phyloP scores from a whole-genome alignment of 2,329 filamentous ascomycete genomes.

The Phialocephala subalpina region DNA sequence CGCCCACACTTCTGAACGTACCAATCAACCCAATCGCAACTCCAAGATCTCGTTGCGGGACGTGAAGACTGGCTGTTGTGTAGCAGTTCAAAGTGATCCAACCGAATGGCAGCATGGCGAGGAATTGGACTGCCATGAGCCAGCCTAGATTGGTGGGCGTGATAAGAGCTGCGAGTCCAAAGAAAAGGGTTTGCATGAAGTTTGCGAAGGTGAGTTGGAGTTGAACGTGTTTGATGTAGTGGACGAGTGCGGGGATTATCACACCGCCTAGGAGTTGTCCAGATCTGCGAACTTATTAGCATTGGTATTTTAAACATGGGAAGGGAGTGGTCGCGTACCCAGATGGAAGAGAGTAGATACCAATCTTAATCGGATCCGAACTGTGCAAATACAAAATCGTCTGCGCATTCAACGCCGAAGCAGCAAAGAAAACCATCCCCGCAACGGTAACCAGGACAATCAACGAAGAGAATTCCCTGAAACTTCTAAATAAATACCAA shows the following conservation, averaged over 20 bases:
- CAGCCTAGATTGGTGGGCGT: conserved; percentile 28
- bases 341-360: conserved; percentile 25
- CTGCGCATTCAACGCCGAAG: conserved; percentile 32
- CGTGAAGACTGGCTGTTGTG: conserved; percentile 54
- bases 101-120: conserved; percentile 42
- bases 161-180: conserved; percentile 28
- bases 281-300: conserved; percentile 1
- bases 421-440: conserved; percentile 52
- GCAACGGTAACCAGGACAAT: conserved; percentile 50
- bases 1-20: conserved; percentile 53
- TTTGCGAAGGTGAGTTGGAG: conserved; percentile 45
- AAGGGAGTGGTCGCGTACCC: conserved; percentile 20
- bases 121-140: conserved; percentile 43
- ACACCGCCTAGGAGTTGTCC: conserved; percentile 31
- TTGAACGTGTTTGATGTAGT: conserved; percentile 48
- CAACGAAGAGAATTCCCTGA: conserved; percentile 49
- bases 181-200: conserved; percentile 41
- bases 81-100: conserved; percentile 49
- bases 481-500: conserved; percentile 50
- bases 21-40: conserved; percentile 55
- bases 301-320: not conserved
- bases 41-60: conserved; percentile 55
- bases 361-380: conserved; percentile 26
- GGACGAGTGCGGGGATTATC: conserved; percentile 26
- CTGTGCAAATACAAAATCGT: conserved; percentile 30